Base-by-base conservation (phyloP, 2,329 filamentous ascomycete species). In the Calonectria fujianensis region DNA sequence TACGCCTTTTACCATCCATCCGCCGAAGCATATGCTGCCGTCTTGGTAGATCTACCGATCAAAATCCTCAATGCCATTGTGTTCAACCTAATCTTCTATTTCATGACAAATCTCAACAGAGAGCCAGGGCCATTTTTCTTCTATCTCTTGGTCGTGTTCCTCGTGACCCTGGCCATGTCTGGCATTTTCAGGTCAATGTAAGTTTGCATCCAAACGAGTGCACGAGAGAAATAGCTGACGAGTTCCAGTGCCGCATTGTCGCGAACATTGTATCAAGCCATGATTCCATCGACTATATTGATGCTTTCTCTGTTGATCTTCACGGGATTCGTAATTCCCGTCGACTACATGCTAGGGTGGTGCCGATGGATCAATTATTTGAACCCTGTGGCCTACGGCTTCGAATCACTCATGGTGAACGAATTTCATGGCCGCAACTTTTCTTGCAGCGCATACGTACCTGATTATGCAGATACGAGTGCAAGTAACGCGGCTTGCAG, bases 351-450 rank as follows among this genome's bases (percentile, higher is more conserved):
- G 90, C 86, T 90, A 32, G 89, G 88, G 1, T 94, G 92, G 91
- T 90, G 90, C 54, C 86, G 90, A 45, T 94, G 93, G 93, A 91
- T 94, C 75, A 91, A 90, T 75, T 93, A 92, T 77, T 83, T 93
- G 57, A 89, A 93, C 73, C 91, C 92, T 2, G 88, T 94, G 16
- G 89, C 88, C 1, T 94, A 94, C 76, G 91, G 88, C 0, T 94
- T 93, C 80, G 92, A 94, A 78, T 85, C 88, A 2, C 85, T 93
- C 39, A 91, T 93, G 90, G 85, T 90, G 74, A 94, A 94, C 81
- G 93, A 94, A 39, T 94, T 94, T 54, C 66, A 76, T 50, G 73
- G 69, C 35, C 78, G 79, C 16, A 24, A 72, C 3, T 80, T 80
- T 50, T 11, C 71, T 18, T 82, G 80, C 59, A 69, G 68, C 7